phyloP scores from a whole-genome alignment of 164 flowering plant genomes.

The Chimonanthus praecox region DNA sequence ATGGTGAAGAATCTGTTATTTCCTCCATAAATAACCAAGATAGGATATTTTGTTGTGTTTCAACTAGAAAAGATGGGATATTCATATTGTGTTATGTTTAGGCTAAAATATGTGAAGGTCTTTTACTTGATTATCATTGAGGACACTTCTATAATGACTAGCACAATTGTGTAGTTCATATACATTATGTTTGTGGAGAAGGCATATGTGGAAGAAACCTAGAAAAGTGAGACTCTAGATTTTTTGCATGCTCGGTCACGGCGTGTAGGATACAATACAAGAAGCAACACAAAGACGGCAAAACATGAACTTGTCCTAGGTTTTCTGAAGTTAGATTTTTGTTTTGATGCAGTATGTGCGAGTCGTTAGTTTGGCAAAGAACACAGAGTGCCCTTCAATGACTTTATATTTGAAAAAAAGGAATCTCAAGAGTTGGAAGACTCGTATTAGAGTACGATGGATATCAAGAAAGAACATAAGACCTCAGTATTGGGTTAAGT shows the following conservation, averaged over 20 bases:
- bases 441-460: neutral
- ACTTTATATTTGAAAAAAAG: constrained; percentile 13
- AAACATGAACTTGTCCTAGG: constrained; percentile 11
- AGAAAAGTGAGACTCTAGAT: constrained; percentile 9
- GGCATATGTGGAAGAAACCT: constrained; percentile 8
- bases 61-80: neutral
- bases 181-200: constrained; percentile 15
- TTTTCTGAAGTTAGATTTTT: constrained; percentile 14
- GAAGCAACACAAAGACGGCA: constrained; percentile 9
- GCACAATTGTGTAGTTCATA: neutral
- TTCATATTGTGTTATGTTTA: neutral
- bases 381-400: constrained; percentile 16
- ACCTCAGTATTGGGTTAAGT: neutral
- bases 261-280: constrained; percentile 15
- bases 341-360: constrained; percentile 5
- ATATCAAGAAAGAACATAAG: neutral
- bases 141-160: neutral
- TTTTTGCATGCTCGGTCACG: constrained; percentile 14
- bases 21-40: constrained; percentile 11
- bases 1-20: constrained; percentile 19
- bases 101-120: neutral
- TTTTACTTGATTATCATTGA: neutral
- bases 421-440: constrained; percentile 17
- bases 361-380: constrained; percentile 17
- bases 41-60: neutral